Evolutionary conservation across 805 yeast genomes (phyloP), one percentile per base, ranked within the genome.

Genomic region (Zygosaccharomyces kombuchaensis): DNA sequence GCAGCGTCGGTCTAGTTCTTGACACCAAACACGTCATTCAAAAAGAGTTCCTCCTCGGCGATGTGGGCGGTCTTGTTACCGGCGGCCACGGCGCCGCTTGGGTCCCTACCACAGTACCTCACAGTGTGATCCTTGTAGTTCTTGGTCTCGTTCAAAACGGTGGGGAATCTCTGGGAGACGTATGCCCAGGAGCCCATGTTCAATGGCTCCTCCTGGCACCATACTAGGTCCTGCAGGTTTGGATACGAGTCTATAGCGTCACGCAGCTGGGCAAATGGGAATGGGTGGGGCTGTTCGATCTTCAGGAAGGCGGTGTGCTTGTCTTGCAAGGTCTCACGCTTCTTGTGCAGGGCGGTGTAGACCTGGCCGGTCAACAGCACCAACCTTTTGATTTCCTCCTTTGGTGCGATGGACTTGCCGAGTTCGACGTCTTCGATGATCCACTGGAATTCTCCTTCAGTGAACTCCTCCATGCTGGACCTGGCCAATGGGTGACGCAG

Each of bases 141-240:
- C 42, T 81, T 78, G 50, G 96, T 84, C 72, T 88, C 89, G 56
- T 75, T 76, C 69, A 91, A 69, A 34, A 83, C 76, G 37, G 95
- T 86, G 50, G 74, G 72, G 45, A 93, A 69, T 74, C 99, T 86
- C 67, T 97, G 99, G 50, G 77, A 73, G 45, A 76, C 91, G 63
- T 64, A 88, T 19, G 84, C 63, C 85, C 84, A 89, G 37, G 87
- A 74, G 70, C 99, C 99, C 82, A 91, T 91, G 76, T 93, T 93
- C 72, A 93, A 77, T 60, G 98, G 98, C 77, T 93, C 99, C 74
- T 93, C 99, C 76, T 93, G 99, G 72, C 95, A 85, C 91, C 90
- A 93, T 39, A 90, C 95, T 56, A 93, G 73, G 67, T 93, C 99
- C 68, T 85, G 82, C 52, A 84, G 66, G 67, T 81, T 81, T 62